Evolutionary conservation across 345 rosid genomes (phyloP), one percentile per base, ranked within the genome.

Genomic region (Brassica cretica): DNA sequence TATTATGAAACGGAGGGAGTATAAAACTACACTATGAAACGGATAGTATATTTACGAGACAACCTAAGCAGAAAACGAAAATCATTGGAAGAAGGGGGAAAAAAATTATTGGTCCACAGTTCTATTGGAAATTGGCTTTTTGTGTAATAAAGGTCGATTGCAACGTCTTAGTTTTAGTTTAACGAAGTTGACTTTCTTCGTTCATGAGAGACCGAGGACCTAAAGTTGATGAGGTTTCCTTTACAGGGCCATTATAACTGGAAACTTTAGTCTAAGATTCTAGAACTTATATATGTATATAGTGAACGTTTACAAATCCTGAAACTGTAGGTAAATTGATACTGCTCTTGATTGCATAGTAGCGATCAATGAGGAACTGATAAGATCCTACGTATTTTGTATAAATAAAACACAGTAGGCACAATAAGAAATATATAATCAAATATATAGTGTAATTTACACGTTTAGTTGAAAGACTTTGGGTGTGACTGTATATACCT

Each of bases 181-280:
- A 15, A 49, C 65, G 21, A 73, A 73, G 8, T 79, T 79, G 82
- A 68, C 78, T 79, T 72, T 61, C 27, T 51, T 33, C 29, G 11
- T 11, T 21, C 49, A 10, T 49, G 66, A 25, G 35, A 66, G 55
- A 68, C 27, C 49, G 18, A 33, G 24, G 67, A 73, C 70, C 55
- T 10, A 37, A 61, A 68, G 2, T 60, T 6, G 6, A 12, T 66
- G 63, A 41, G 59, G 56, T 46, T 71, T 71, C 35, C 33, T 12
- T 46, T 8, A 51, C 27, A 55, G 16, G 49, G 55, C 49, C 73
- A 11, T 30, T 70, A 55, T 9, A 15, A 2, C n/a, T 56, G 32
- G 56, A 37, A 24, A 62, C 18, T 44, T 62, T 62, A 58, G 27
- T 70, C 7, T 25, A 71, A 71, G 1, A 19, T 56, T 58, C 19